These are phyloP conservation scores for Coemansia sp. DNA, from an alignment of 192 early-diverging fungal genomes.

Conservation along the genomic window DNA sequence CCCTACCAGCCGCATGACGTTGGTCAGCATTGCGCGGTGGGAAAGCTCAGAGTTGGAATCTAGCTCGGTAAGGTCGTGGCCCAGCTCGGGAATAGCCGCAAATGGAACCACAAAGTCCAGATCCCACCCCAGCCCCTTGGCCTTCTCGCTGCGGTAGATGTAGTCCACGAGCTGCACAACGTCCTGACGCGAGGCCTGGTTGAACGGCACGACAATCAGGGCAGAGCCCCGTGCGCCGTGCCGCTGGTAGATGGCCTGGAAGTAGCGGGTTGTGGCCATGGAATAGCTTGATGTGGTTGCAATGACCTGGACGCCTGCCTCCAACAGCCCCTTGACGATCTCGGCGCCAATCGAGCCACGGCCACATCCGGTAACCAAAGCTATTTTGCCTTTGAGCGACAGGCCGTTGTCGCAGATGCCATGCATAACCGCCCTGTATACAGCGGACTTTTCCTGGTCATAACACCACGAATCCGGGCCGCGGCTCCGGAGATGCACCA, in stretches of 20 bases:
- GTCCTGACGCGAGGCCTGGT: conserved; percentile 85
- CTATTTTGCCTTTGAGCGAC: conserved; percentile 69
- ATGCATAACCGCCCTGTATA: conserved; percentile 64
- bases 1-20: conserved; percentile 81
- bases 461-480: conserved; percentile 57
- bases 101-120: conserved; percentile 93
- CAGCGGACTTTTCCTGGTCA: conserved; percentile 60
- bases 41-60: conserved; percentile 87
- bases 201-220: conserved; percentile 90
- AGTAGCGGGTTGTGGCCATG: conserved; percentile 72
- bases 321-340: conserved; percentile 78
- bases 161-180: conserved; percentile 73
- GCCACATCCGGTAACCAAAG: conserved; percentile 85
- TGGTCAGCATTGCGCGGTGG: conserved; percentile 92
- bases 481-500: conserved; percentile 63
- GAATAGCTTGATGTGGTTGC: conserved; percentile 91
- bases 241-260: conserved; percentile 78
- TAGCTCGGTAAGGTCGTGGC: conserved; percentile 76
- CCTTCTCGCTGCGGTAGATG: conserved; percentile 70
- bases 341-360: conserved; percentile 89
- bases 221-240: conserved; percentile 82
- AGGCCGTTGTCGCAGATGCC: conserved; percentile 75
- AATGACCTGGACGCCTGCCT: conserved; percentile 80
- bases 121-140: conserved; percentile 78
- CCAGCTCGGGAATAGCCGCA: conserved; percentile 87